Conservation (phyloP, 257 asterid species). For the Lantana camara region DNA sequence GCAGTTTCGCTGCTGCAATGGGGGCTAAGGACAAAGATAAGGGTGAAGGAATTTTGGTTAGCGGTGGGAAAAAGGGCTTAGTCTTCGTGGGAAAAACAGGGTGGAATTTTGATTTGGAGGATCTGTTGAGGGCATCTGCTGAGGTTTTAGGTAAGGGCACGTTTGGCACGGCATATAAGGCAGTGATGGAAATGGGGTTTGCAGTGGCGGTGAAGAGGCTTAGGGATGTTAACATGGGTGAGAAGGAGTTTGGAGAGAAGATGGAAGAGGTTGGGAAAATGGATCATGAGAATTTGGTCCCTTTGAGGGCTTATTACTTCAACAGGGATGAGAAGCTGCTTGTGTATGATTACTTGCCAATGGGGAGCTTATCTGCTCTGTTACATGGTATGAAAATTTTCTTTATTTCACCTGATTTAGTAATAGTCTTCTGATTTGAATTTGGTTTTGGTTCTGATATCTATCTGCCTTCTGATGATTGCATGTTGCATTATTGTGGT, state of each 20-base stretch:
- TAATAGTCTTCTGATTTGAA: neutral
- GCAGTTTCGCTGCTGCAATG: slow-evolving; percentile 49
- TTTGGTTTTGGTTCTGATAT: neutral
- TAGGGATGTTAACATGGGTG: slow-evolving; percentile 67
- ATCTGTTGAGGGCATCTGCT: slow-evolving; percentile 88
- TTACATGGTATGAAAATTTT: slow-evolving; percentile 68
- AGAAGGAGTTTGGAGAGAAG: slow-evolving; percentile 75
- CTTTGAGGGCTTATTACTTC: slow-evolving; percentile 78
- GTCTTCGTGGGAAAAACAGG: slow-evolving; percentile 55
- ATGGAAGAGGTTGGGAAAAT: slow-evolving; percentile 81
- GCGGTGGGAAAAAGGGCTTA: slow-evolving; percentile 53
- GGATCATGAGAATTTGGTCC: slow-evolving; percentile 74
- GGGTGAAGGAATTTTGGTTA: slow-evolving; percentile 26
- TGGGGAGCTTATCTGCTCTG: slow-evolving; percentile 94
- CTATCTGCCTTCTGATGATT: neutral
- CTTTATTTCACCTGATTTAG: neutral
- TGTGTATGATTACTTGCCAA: slow-evolving; percentile 79
- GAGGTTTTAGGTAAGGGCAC: slow-evolving; percentile 98
- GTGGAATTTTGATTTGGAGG: slow-evolving; percentile 69
- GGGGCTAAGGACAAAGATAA: slow-evolving; percentile 49
- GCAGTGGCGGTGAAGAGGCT: slow-evolving; percentile 88
- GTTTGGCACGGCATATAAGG: slow-evolving; percentile 89
- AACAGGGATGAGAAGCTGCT: slow-evolving; percentile 79
- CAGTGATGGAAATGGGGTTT: slow-evolving; percentile 63
- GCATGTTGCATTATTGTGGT: neutral